Conservation (phyloP, 306 rosid genomes). For the Acmispon strigosus region DNA sequence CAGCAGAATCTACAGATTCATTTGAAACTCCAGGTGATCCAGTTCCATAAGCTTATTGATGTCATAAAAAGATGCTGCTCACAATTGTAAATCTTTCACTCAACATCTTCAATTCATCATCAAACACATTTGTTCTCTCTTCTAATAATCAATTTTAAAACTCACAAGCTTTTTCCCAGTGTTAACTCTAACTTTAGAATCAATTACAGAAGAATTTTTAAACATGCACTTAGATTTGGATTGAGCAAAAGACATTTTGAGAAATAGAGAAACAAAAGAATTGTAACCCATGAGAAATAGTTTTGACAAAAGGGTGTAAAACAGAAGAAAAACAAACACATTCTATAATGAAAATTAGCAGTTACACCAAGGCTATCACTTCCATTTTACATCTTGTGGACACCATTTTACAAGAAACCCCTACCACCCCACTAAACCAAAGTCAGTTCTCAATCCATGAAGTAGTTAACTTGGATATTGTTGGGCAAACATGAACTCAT, state of each 20-base stretch:
- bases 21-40: too few relatives aligned
- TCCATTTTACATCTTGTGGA: slow-evolving; percentile 31
- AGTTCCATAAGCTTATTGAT: background rate
- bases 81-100: background rate
- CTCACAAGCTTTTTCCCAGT: too few relatives aligned
- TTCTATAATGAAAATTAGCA: slow-evolving; percentile 49
- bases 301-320: background rate
- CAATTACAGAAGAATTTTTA: too few relatives aligned
- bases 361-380: slow-evolving; percentile 49
- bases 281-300: background rate
- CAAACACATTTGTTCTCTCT: too few relatives aligned
- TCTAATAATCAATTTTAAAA: too few relatives aligned
- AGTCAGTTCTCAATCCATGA: slow-evolving; percentile 45
- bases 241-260: background rate
- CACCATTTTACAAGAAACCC: slow-evolving; percentile 26
- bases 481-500: slow-evolving; percentile 79
- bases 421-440: slow-evolving; percentile 11
- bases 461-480: slow-evolving; percentile 55
- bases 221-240: background rate
- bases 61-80: background rate
- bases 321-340: slow-evolving; percentile 36
- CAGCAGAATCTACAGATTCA: too few relatives aligned
- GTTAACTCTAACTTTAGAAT: too few relatives aligned
- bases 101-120: background rate
- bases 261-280: background rate